Conservation (phyloP, 2,329 filamentous ascomycete species). For the Pezicula neosporulosa region DNA sequence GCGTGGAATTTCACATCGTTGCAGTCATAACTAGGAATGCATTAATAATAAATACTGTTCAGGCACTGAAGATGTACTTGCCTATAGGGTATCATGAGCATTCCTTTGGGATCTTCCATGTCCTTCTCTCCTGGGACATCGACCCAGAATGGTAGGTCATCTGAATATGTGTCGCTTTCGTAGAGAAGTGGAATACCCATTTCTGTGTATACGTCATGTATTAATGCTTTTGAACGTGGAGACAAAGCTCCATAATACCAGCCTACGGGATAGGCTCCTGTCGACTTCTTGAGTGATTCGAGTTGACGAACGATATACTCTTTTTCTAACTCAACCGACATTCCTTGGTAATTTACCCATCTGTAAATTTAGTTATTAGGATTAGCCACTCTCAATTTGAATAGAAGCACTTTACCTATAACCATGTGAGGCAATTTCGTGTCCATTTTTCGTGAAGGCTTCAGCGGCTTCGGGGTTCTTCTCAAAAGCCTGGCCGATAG, state of each 20-base stretch:
- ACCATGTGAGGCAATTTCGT: conserved; percentile 36
- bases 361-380: conserved; percentile 9
- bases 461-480: conserved; percentile 34
- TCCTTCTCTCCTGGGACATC: conserved; percentile 44
- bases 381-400: neutral
- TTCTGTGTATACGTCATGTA: conserved; percentile 45
- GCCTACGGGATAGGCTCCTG: conserved; percentile 27
- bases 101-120: conserved; percentile 35
- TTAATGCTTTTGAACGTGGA: conserved; percentile 37
- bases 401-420: conserved; percentile 9
- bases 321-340: conserved; percentile 30
- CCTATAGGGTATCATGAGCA: conserved; percentile 47
- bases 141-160: conserved; percentile 51
- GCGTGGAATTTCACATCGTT: conserved; percentile 10
- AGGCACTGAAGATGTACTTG: conserved; percentile 42
- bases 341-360: conserved; percentile 36
- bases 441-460: conserved; percentile 20
- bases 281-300: conserved; percentile 25
- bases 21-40: conserved; percentile 2
- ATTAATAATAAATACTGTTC: neutral
- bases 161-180: conserved; percentile 45
- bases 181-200: conserved; percentile 46
- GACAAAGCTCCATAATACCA: conserved; percentile 28
- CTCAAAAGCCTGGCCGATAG: conserved; percentile 32
- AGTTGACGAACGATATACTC: conserved; percentile 31